Conservation (phyloP, 768 basidiomycete genomes). For the Russula earlei region DNA sequence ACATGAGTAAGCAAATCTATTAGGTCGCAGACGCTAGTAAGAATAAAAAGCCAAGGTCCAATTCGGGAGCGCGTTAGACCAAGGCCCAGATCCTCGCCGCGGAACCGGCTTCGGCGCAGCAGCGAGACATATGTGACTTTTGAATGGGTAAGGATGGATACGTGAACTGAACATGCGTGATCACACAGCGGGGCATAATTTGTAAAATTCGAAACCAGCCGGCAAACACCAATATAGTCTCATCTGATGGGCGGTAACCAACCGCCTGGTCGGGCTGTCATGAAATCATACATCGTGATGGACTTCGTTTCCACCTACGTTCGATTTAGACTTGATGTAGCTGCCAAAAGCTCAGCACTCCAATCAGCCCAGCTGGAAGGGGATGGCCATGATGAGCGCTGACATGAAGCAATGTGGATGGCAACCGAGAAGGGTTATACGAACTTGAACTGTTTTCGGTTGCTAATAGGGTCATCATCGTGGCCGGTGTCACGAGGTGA, state of each 20-base stretch:
- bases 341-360: background rate
- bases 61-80: slow-evolving; percentile 5
- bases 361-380: background rate
- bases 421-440: slow-evolving; percentile 7
- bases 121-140: slow-evolving; percentile 1
- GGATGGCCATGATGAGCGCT: slow-evolving; percentile 6
- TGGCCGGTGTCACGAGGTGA: background rate
- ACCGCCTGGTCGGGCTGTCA: background rate
- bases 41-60: slow-evolving; percentile 9
- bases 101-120: slow-evolving; percentile 18
- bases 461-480: background rate
- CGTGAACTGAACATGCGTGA: slow-evolving; percentile 6
- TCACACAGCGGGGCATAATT: background rate
- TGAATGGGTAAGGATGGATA: slow-evolving; percentile 4
- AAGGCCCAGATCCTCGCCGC: slow-evolving; percentile 15
- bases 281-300: slow-evolving; percentile 4
- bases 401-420: slow-evolving; percentile 6
- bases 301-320: background rate
- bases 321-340: background rate
- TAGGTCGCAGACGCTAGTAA: background rate
- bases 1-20: slow-evolving; percentile 3
- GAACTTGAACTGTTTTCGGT: background rate
- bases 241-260: too few species aligned
- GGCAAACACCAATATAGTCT: background rate
- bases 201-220: slow-evolving; percentile 7